A percentile compares a stretch with the other conserved stretches of the same genome.
Conservation (phyloP, 2,329 filamentous ascomycete species). For the Paramyrothecium sp. region DNA sequence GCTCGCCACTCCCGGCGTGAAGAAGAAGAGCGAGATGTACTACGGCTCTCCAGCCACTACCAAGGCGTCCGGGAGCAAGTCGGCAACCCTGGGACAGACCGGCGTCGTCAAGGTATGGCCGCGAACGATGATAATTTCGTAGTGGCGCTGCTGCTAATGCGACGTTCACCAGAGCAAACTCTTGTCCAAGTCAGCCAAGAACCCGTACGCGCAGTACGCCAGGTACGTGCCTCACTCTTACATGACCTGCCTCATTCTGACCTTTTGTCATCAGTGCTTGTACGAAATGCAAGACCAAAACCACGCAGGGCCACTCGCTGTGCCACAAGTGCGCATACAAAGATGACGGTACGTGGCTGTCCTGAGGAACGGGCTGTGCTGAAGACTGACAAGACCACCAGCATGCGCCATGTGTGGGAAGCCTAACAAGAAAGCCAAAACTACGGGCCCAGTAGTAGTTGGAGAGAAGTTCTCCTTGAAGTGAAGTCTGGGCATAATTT, state of each 20-base stretch:
- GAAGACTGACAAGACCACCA: constrained; percentile 23
- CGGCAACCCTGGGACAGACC: constrained; percentile 54
- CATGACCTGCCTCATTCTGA: not conserved
- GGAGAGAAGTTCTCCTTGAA: constrained; percentile 64
- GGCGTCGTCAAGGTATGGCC: constrained; percentile 57
- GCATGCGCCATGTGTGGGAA: constrained; percentile 66
- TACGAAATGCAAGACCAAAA: constrained; percentile 60
- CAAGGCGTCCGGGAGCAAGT: constrained; percentile 36
- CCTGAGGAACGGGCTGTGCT: not conserved
- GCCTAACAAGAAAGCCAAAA: constrained; percentile 47
- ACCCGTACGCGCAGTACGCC: constrained; percentile 63
- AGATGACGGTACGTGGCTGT: constrained; percentile 48
- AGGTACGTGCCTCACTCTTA: constrained; percentile 11
- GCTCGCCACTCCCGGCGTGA: constrained; percentile 63
- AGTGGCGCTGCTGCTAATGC: not conserved
- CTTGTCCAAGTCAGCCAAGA: constrained; percentile 62
- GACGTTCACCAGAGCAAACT: constrained; percentile 55
- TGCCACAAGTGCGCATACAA: constrained; percentile 65
- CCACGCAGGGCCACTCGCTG: constrained; percentile 58
- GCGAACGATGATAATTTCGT: not conserved
- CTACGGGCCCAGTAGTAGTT: constrained; percentile 51
- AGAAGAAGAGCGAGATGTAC: constrained; percentile 67
- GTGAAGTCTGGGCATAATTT: constrained; percentile 29
- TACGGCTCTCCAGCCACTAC: constrained; percentile 55
- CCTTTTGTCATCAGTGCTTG: constrained; percentile 43